Evolutionary conservation across 768 basidiomycete species (phyloP).

Genomic region (Scleroderma citrinum): DNA sequence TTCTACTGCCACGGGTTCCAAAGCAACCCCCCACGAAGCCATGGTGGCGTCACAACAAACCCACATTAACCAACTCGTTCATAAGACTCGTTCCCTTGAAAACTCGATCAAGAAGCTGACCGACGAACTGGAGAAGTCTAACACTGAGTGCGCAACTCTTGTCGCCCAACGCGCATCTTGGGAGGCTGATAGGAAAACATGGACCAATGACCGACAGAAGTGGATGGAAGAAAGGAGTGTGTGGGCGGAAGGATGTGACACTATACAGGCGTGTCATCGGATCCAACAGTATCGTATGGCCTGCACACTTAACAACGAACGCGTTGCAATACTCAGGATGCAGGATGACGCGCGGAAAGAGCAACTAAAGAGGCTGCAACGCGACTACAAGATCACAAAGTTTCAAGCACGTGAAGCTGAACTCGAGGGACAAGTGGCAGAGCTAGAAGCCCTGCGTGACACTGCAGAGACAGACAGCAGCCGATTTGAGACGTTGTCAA

Average conservation of each 20-base stretch:
- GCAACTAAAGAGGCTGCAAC: constrained; percentile 51
- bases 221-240: constrained; percentile 49
- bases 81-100: constrained; percentile 60
- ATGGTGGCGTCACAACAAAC: constrained; percentile 56
- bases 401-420: constrained; percentile 61
- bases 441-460: constrained; percentile 46
- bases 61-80: constrained; percentile 71
- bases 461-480: constrained; percentile 11
- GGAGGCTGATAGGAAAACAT: constrained; percentile 23
- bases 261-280: constrained; percentile 56
- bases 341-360: constrained; percentile 51
- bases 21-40: constrained; percentile 34
- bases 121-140: constrained; percentile 39
- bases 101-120: constrained; percentile 51
- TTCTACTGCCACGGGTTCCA: constrained; percentile 24
- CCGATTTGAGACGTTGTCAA: constrained; percentile 23
- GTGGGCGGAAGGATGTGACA: constrained; percentile 60
- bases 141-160: constrained; percentile 27
- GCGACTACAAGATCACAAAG: constrained; percentile 63
- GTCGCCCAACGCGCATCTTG: constrained; percentile 33
- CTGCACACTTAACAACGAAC: constrained; percentile 50
- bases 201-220: constrained; percentile 26
- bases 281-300: constrained; percentile 57
- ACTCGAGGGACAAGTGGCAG: constrained; percentile 46
- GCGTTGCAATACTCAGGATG: constrained; percentile 44